Percentiles rank a stretch among this genome's conserved stretches.
phyloP scores from a whole-genome alignment of 1,284 basidiomycete genomes.

The Leccinum ponderosum region DNA sequence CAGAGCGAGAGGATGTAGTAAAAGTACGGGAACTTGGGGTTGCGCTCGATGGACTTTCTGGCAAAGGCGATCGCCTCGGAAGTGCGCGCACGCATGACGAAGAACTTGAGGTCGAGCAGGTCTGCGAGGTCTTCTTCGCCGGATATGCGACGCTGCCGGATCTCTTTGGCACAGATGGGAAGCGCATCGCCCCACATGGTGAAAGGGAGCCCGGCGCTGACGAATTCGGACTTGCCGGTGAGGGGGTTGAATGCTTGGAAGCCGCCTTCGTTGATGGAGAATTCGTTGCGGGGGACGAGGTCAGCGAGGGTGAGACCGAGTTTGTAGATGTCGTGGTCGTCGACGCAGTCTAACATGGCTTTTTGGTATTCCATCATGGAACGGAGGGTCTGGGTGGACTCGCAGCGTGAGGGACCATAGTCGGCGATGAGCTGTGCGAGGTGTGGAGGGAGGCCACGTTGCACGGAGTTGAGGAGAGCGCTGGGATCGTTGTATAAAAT shows the following conservation, averaged over 20 bases:
- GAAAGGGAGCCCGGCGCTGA: slow-evolving; percentile 56
- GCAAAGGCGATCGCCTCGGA: slow-evolving; percentile 46
- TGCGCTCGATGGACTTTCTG: slow-evolving; percentile 47
- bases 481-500: slow-evolving; percentile 44
- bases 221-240: slow-evolving; percentile 41
- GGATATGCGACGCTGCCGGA: slow-evolving; percentile 41
- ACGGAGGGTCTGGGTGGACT: slow-evolving; percentile 43
- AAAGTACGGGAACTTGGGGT: slow-evolving; percentile 55
- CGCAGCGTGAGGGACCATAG: slow-evolving; percentile 50
- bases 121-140: slow-evolving; percentile 52
- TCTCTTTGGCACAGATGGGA: slow-evolving; percentile 52
- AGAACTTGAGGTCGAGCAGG: slow-evolving; percentile 59
- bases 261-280: slow-evolving; percentile 53
- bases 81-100: slow-evolving; percentile 46
- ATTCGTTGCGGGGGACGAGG: slow-evolving; percentile 57
- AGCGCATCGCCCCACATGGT: slow-evolving; percentile 54
- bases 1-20: slow-evolving; percentile 55
- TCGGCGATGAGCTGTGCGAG: slow-evolving; percentile 46
- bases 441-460: slow-evolving; percentile 45
- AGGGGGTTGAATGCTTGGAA: slow-evolving; percentile 46
- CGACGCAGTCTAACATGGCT: slow-evolving; percentile 49
- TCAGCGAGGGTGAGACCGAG: slow-evolving; percentile 50
- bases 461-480: slow-evolving; percentile 39
- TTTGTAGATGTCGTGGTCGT: slow-evolving; percentile 48
- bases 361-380: slow-evolving; percentile 46